Percentiles rank a stretch among this genome's conserved stretches.
phyloP scores from a whole-genome alignment of 2,329 filamentous ascomycete species.

The Truncatella angustata region DNA sequence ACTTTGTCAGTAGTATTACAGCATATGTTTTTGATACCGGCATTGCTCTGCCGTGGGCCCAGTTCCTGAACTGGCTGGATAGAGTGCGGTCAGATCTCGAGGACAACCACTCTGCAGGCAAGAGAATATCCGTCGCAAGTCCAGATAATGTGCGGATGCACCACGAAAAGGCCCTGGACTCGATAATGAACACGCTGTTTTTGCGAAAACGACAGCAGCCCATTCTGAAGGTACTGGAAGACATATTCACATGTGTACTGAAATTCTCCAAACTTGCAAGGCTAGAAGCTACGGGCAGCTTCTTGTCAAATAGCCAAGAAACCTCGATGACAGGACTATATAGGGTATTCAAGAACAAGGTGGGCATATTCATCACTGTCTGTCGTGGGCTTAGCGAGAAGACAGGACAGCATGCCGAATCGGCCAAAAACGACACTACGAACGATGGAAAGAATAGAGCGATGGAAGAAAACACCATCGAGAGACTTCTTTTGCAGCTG shows the following conservation, averaged over 20 bases:
- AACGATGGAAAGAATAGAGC: slow-evolving; percentile 31
- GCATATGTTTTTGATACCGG: slow-evolving; percentile 80
- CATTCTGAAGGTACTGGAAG: slow-evolving; percentile 70
- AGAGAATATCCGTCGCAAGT: slow-evolving; percentile 41
- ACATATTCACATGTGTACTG: slow-evolving; percentile 72
- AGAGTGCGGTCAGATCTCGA: slow-evolving; percentile 58
- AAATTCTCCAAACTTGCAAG: slow-evolving; percentile 59
- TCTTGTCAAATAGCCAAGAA: slow-evolving; percentile 23
- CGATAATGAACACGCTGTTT: slow-evolving; percentile 71
- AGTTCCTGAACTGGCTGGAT: slow-evolving; percentile 66
- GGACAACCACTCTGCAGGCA: slow-evolving; percentile 31
- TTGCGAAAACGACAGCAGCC: slow-evolving; percentile 73
- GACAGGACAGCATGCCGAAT: slow-evolving; percentile 43
- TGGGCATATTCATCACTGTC: slow-evolving; percentile 71
- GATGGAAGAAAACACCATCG: slow-evolving; percentile 59
- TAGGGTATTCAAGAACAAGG: slow-evolving; percentile 65
- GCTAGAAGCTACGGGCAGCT: slow-evolving; percentile 36
- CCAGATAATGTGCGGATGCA: slow-evolving; percentile 65
- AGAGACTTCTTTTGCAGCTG: slow-evolving; percentile 65
- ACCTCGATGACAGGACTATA: slow-evolving; percentile 51
- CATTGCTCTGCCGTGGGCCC: slow-evolving; percentile 69
- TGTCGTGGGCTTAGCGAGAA: slow-evolving; percentile 68
- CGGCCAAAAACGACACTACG: slow-evolving; percentile 21
- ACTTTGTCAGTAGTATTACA: slow-evolving; percentile 72
- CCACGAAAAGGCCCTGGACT: slow-evolving; percentile 72